Percentiles rank a stretch among this genome's conserved stretches.
Conservation (phyloP, 2,329 filamentous ascomycete species). For the Penicillium sp. region DNA sequence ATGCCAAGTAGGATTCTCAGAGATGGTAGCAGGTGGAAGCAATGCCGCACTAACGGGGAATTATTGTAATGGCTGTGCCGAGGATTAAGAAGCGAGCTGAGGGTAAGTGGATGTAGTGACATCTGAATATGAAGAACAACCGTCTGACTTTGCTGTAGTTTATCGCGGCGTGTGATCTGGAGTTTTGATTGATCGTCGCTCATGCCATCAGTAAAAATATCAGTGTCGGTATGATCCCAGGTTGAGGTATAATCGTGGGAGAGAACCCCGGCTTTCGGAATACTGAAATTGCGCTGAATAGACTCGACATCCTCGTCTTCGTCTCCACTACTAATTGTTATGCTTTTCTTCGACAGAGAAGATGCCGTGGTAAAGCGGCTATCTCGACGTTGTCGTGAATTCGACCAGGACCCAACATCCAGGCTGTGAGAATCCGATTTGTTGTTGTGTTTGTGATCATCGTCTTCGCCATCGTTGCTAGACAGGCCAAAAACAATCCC, state of each 20-base stretch:
- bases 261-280: constrained; percentile 15
- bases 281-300: constrained; percentile 41
- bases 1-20: constrained; percentile 57
- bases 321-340: constrained; percentile 26
- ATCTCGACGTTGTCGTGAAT: constrained; percentile 20
- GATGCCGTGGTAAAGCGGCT: constrained; percentile 40
- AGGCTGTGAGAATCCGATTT: constrained; percentile 17
- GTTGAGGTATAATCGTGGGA: constrained; percentile 32
- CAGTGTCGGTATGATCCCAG: constrained; percentile 31
- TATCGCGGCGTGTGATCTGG: constrained; percentile 25
- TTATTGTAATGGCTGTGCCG: constrained; percentile 17
- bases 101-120: constrained; percentile 60
- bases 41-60: constrained; percentile 47
- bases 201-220: constrained; percentile 41
- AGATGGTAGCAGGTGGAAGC: constrained; percentile 58
- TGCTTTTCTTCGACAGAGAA: constrained; percentile 38
- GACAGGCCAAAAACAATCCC: constrained; percentile 42
- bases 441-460: constrained; percentile 12
- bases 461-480: constrained; percentile 21
- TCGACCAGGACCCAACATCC: constrained; percentile 13
- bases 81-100: constrained; percentile 55
- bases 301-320: constrained; percentile 49
- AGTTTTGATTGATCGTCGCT: constrained; percentile 33
- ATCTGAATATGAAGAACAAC: constrained; percentile 65
- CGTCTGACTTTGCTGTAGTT: constrained; percentile 29